Evolutionary conservation across 805 yeast species (phyloP), one percentile per base, ranked within the genome.

Genomic region (Diddensiella santjacobensis): DNA sequence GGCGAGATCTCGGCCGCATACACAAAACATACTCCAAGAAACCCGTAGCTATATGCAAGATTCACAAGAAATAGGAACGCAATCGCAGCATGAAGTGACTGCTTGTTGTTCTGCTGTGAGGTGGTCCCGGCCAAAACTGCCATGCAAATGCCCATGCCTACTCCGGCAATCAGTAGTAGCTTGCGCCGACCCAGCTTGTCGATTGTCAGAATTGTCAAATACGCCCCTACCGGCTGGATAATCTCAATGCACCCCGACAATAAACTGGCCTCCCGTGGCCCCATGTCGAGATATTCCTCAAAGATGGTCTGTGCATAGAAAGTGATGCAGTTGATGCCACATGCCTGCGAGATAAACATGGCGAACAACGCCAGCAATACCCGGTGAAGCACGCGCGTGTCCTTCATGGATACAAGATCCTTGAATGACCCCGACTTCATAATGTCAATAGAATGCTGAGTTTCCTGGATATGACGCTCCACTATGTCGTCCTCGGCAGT

Each of bases 131-230:
- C 65, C 15, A 56, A 45, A 17, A 56, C 44, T 10, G 51, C 55
- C 51, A 51, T 51, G 18, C 52, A 64, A 39, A 66, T 49, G 51
- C 72, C 77, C 69, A 73, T 78, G 48, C 88, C 80, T 1, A 74
- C 54, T 3, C 91, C 96, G 2, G 97, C 97, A 49, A 70, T 60
- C 43, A 80, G 66, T 53, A 80, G 56, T 17, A 86, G 71, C 51
- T 74, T 76, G 47, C 97, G 71, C 59, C 98, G 77, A 46, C 96
- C 96, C 30, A 81, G 43, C 26, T 43, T 45, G 36, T 55, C 59
- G 24, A 55, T 53, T 20, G 53, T 46, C 24, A 53, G 43, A 47
- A 72, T 1, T 81, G 50, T 26, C 5, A 47, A 22, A 48, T 6
- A 13, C 2, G 53, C 50, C 15, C 48, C 46, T 33, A 50, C 29